A percentile compares a stretch with the other conserved stretches of the same genome.
phyloP scores from a whole-genome alignment of 805 yeast genomes.

The Starmerella tilneyi region DNA sequence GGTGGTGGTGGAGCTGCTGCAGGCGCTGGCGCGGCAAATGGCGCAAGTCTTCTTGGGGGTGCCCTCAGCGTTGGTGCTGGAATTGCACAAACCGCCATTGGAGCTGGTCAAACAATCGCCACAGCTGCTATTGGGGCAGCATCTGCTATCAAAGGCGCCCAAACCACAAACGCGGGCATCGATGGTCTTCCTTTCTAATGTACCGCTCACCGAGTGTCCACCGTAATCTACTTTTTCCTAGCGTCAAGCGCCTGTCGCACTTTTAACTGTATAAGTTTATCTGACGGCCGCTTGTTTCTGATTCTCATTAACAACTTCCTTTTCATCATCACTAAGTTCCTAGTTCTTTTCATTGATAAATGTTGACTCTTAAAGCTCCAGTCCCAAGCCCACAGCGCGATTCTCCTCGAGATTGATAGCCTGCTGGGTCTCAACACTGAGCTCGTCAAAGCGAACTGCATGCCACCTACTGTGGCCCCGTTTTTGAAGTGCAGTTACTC shows the following conservation, averaged over 20 bases:
- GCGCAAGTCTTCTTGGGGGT: background rate
- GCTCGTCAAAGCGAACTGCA: background rate
- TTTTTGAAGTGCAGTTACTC: background rate
- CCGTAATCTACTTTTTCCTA: too few species aligned
- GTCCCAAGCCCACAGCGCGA: too few species aligned
- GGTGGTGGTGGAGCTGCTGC: background rate
- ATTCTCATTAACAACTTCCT: too few species aligned
- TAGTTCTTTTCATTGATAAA: background rate
- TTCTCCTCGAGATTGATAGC: background rate
- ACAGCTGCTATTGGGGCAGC: constrained; percentile 3
- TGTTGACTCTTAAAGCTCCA: too few species aligned
- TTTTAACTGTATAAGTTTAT: too few species aligned
- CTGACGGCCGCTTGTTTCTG: too few species aligned
- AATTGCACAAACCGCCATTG: background rate
- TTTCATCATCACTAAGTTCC: too few species aligned
- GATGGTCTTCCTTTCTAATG: too few species aligned
- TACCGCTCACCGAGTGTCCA: too few species aligned
- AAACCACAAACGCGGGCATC: background rate
- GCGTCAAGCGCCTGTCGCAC: too few species aligned
- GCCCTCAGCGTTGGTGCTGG: background rate
- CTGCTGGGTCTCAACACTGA: background rate
- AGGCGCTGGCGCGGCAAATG: background rate
- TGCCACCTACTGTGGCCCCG: background rate
- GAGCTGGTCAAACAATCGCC: constrained; percentile 1
- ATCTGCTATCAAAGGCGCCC: background rate